A percentile compares a stretch with the other conserved stretches of the same genome.
Evolutionary conservation across 768 basidiomycete species (phyloP).

Genomic region (Kockovaella imperatae): DNA sequence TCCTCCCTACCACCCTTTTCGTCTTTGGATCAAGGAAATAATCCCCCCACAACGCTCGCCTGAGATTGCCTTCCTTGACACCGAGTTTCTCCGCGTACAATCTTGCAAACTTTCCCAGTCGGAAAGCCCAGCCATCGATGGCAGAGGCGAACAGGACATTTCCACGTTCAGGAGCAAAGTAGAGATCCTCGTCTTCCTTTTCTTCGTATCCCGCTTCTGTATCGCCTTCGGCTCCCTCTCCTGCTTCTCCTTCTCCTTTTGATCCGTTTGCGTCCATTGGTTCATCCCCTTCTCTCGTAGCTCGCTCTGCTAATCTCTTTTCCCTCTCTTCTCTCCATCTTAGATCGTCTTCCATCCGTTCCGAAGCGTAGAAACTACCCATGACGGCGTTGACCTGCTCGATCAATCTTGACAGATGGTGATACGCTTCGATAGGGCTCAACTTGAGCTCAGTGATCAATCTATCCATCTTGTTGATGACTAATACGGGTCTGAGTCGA

Average conservation of each 20-base stretch:
- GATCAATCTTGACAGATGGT: slow-evolving; percentile 83
- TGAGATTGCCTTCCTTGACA: slow-evolving; percentile 76
- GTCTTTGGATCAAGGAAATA: slow-evolving; percentile 94
- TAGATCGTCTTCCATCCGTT: slow-evolving; percentile 92
- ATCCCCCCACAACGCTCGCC: slow-evolving; percentile 90
- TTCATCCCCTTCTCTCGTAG: slow-evolving; percentile 52
- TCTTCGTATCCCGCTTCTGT: slow-evolving; percentile 74
- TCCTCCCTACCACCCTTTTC: slow-evolving; percentile 82
- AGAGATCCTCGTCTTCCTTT: slow-evolving; percentile 94
- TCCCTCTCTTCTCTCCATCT: slow-evolving; percentile 91
- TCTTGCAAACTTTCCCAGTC: slow-evolving; percentile 85
- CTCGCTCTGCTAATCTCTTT: slow-evolving; percentile 59
- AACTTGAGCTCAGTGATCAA: slow-evolving; percentile 88
- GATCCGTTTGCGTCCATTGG: slow-evolving; percentile 45
- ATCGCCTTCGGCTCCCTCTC: slow-evolving; percentile 19
- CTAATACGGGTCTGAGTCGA: slow-evolving; percentile 75
- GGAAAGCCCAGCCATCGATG: slow-evolving; percentile 95
- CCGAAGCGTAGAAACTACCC: slow-evolving; percentile 90
- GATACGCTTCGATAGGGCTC: slow-evolving; percentile 82
- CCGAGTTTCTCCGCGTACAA: slow-evolving; percentile 83
- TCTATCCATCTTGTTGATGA: slow-evolving; percentile 95
- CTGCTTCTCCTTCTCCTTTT: not conserved
- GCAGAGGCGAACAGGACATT: slow-evolving; percentile 96
- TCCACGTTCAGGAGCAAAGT: slow-evolving; percentile 89
- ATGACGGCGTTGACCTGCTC: slow-evolving; percentile 98